A percentile compares a stretch with the other conserved stretches of the same genome.
Conservation (phyloP, 225 moss, liverwort and hornwort genomes). For the Bryoerythrophyllum caledonicum region DNA sequence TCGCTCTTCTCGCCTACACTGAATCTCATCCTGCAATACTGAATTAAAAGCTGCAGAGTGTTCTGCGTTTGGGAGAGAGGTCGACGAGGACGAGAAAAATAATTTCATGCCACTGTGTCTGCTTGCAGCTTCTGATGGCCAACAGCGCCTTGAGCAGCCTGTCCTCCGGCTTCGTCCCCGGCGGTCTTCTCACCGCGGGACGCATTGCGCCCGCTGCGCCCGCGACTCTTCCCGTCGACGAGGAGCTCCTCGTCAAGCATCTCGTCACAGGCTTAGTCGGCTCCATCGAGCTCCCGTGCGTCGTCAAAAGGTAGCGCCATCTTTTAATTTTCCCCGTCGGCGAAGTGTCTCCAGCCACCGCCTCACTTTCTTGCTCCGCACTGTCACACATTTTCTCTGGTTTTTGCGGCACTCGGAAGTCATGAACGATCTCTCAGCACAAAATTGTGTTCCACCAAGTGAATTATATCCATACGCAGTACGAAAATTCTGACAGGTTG, state of each 20-base stretch:
- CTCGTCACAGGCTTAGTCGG: constrained; percentile 43
- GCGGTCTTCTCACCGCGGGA: constrained; percentile 2
- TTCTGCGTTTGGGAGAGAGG: no score
- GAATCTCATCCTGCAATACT: background rate
- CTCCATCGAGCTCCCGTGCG: constrained; percentile 33
- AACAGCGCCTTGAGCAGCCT: constrained; percentile 27
- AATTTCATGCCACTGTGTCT: constrained; percentile 10
- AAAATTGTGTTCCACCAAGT: background rate
- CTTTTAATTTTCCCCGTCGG: no score
- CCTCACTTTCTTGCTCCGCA: no score
- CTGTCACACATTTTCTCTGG: background rate
- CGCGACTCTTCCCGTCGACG: background rate
- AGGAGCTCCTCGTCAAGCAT: constrained; percentile 40
- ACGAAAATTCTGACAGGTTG: background rate
- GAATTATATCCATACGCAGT: background rate
- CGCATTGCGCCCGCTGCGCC: constrained; percentile 8
- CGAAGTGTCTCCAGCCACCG: no score
- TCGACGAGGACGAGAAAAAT: background rate
- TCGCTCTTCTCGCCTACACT: background rate
- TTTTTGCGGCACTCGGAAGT: no score
- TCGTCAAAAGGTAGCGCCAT: constrained; percentile 26
- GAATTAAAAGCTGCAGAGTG: background rate
- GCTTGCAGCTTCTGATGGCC: constrained; percentile 34
- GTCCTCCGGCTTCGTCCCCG: constrained; percentile 18
- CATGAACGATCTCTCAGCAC: constrained; percentile 3